Base-by-base conservation (phyloP, 768 basidiomycete species). In the Chiua virens region DNA sequence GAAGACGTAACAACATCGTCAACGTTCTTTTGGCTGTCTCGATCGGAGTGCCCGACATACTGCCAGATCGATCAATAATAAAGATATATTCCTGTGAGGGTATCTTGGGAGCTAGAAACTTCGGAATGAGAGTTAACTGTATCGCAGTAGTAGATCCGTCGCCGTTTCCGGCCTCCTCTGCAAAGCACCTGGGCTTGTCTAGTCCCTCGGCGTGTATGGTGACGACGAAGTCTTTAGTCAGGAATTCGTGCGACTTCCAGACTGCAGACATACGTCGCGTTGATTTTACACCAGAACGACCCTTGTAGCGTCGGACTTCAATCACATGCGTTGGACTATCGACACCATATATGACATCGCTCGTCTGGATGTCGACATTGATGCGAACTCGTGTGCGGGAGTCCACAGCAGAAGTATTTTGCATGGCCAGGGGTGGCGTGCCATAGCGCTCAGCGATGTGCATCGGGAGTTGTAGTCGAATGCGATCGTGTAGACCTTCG, bases 381-480 rank as follows among this genome's bases (percentile, higher is more conserved):
- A 84, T 72, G 11, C 60, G 58, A 13, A 83, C 54, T 4, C 71
- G 69, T 1, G 79, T 76, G 0, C 51, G 54, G 0, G 58, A 42
- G 7, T 65, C 49, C 1, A 68, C 66, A 22, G 70, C 43, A 9
- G 65, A 56, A 0, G 75, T 60, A 20, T 61, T 57, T 8, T 59
- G 52, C 18, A 81, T 66, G 8, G 65, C 75, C 0, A 60, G 39
- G n/a, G 80, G 77, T 9, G 67, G 66, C 4, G 64, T 59, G 2
- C 83, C 83, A 54, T 82, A 86, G 7, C 84, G 79, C 36, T 74
- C 53, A 0, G n/a, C 79, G 5, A 85, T 65, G 41, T 68, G 57
- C 55, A 74, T 68, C 0, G 83, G 81, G 14, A 86, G 72, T 47
- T 79, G 75, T n/a, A 85, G 73, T 8, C 81, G 75, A n/a, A 83